Percentiles rank a stretch among this genome's conserved stretches.
Evolutionary conservation across 768 basidiomycete genomes (phyloP).

Genomic region (Mycena metata): DNA sequence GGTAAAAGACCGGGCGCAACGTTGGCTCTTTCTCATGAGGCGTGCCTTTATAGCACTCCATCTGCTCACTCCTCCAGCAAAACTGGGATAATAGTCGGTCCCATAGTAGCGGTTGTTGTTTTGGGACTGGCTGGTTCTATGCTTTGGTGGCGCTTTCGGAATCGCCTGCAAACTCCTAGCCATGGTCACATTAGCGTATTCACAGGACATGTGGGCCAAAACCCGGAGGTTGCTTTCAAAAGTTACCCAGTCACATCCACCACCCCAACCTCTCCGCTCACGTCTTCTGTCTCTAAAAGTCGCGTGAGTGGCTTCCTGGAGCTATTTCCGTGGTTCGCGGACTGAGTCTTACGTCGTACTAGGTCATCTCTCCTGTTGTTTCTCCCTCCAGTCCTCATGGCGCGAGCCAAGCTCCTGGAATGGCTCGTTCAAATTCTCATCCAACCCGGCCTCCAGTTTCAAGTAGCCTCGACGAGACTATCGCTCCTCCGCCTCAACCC

Average conservation of each 20-base stretch:
- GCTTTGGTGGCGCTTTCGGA: constrained; percentile 19
- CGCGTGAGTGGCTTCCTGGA: constrained; percentile 17
- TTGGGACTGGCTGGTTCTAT: constrained; percentile 5
- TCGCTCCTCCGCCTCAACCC: constrained; percentile 7
- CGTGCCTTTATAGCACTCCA: not conserved
- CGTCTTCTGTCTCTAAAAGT: not conserved
- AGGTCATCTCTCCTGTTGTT: not conserved
- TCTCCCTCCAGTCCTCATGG: not conserved
- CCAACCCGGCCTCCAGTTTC: not conserved
- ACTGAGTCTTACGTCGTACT: not conserved
- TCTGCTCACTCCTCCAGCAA: constrained; percentile 20
- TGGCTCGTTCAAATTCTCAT: not conserved
- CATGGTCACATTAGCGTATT: not conserved
- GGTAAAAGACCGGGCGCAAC: not conserved
- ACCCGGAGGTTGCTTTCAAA: not conserved
- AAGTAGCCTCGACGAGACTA: too few relatives aligned
- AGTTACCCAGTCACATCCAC: not conserved
- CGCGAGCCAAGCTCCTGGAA: not conserved
- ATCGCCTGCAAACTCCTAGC: not conserved
- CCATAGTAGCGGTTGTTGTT: constrained; percentile 21
- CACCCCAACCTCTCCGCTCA: not conserved
- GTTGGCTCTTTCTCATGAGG: not conserved
- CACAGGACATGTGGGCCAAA: not conserved
- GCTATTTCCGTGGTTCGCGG: constrained; percentile 18
- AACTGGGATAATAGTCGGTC: constrained; percentile 28